Evolutionary conservation across 768 basidiomycete species (phyloP).

Genomic region (Goffeauzyma gilvescens): DNA sequence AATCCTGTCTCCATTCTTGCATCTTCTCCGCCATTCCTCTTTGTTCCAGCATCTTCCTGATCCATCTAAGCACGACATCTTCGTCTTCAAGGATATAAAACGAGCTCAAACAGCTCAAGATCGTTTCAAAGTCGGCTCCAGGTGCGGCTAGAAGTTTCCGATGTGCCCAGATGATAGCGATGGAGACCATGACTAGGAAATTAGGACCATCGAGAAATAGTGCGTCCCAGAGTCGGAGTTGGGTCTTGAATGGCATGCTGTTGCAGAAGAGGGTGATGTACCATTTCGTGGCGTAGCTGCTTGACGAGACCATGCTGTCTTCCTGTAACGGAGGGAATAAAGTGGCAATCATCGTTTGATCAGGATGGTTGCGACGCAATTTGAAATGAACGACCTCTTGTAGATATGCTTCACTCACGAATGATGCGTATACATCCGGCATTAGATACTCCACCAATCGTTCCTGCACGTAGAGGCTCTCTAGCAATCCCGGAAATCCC

Average conservation of each 20-base stretch:
- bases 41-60: slow-evolving; percentile 43
- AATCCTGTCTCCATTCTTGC: slow-evolving; percentile 57
- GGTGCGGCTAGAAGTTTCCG: slow-evolving; percentile 65
- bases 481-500: slow-evolving; percentile 86
- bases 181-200: slow-evolving; percentile 60
- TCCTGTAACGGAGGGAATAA: slow-evolving; percentile 31
- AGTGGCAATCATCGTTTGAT: background rate
- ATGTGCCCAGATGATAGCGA: slow-evolving; percentile 68
- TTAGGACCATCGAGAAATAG: slow-evolving; percentile 81
- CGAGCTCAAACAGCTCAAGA: slow-evolving; percentile 73
- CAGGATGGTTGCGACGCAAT: no score
- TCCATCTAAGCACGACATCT: slow-evolving; percentile 61
- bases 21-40: slow-evolving; percentile 55
- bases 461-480: slow-evolving; percentile 92
- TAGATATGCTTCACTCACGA: slow-evolving; percentile 35
- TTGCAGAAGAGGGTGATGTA: slow-evolving; percentile 96
- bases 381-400: background rate
- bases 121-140: slow-evolving; percentile 69
- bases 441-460: slow-evolving; percentile 66
- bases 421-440: slow-evolving; percentile 71
- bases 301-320: slow-evolving; percentile 75
- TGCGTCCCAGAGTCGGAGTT: slow-evolving; percentile 84
- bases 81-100: slow-evolving; percentile 90
- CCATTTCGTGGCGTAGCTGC: slow-evolving; percentile 96
- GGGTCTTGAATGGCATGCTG: slow-evolving; percentile 84